Conservation (phyloP, 2,329 filamentous ascomycete species). For the Sporothrix mexicana region DNA sequence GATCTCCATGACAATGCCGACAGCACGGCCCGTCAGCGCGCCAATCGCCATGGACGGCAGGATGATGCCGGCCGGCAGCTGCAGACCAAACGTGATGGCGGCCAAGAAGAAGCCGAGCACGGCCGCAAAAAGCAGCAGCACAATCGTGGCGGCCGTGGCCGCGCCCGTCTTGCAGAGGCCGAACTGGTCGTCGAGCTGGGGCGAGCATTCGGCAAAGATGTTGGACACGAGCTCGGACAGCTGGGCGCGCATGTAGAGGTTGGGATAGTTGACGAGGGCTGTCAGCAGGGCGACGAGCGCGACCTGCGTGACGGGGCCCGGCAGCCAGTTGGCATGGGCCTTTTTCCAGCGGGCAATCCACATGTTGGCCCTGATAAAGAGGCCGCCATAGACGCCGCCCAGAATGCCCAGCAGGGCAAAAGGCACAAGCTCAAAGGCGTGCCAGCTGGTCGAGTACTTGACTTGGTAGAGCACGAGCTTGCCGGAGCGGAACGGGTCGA, state of each 20-base stretch:
- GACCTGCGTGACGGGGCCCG: constrained; percentile 80
- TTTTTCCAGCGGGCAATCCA: constrained; percentile 81
- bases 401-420: constrained; percentile 86
- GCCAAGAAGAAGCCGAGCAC: constrained; percentile 84
- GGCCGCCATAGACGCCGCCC: constrained; percentile 90
- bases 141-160: constrained; percentile 80
- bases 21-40: constrained; percentile 83
- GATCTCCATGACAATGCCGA: constrained; percentile 88
- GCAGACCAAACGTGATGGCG: constrained; percentile 87
- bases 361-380: constrained; percentile 97
- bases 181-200: constrained; percentile 81
- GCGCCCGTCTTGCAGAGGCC: constrained; percentile 88
- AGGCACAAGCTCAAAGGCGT: constrained; percentile 89
- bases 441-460: constrained; percentile 89
- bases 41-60: constrained; percentile 96
- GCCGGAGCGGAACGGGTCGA: constrained; percentile 93
- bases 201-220: constrained; percentile 88
- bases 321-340: constrained; percentile 62
- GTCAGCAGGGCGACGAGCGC: constrained; percentile 79
- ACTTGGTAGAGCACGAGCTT: constrained; percentile 97
- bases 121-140: constrained; percentile 81
- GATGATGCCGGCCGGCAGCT: constrained; percentile 94
- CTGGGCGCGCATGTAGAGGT: constrained; percentile 94
- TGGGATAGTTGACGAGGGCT: constrained; percentile 90
- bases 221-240: constrained; percentile 88